phyloP scores from a whole-genome alignment of 768 basidiomycete species.

The Panus rudis region DNA sequence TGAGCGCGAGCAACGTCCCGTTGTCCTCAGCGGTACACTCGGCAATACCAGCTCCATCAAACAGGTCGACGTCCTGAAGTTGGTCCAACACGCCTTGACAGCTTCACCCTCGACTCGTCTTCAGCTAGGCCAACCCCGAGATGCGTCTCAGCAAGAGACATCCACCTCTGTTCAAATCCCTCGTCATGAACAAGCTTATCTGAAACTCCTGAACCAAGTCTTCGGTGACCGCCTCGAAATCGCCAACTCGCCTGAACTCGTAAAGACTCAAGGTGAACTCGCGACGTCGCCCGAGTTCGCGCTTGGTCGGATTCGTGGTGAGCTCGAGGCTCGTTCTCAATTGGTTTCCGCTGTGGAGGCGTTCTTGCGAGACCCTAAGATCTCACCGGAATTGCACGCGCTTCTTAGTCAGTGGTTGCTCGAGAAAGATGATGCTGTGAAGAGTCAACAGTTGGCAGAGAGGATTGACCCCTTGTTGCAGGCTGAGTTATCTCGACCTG shows the following conservation, averaged over 20 bases:
- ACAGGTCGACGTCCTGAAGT: conserved; percentile 39
- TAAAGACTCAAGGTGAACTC: conserved; percentile 58
- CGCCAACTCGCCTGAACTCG: conserved; percentile 73
- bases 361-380: conserved; percentile 45
- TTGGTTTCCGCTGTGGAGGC: conserved; percentile 60
- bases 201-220: conserved; percentile 75
- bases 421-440: conserved; percentile 57
- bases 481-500: conserved; percentile 31
- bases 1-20: conserved; percentile 34
- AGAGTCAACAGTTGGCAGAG: conserved; percentile 53
- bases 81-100: conserved; percentile 39
- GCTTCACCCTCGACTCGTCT: conserved; percentile 36
- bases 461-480: conserved; percentile 47
- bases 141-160: conserved; percentile 17
- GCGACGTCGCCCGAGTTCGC: conserved; percentile 95
- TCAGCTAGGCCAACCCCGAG: conserved; percentile 35
- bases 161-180: conserved; percentile 50
- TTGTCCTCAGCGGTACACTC: conserved; percentile 57
- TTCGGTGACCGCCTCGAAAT: conserved; percentile 78
- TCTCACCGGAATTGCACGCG: conserved; percentile 54
- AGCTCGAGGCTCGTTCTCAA: conserved; percentile 66
- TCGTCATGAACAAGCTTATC: conserved; percentile 87
- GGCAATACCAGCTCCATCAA: conserved; percentile 38
- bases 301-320: conserved; percentile 81
- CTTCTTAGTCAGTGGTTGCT: conserved; percentile 77